These are phyloP conservation scores for Clonostachys solani DNA, from an alignment of 2,329 filamentous ascomycete genomes.

Conservation along the genomic window DNA sequence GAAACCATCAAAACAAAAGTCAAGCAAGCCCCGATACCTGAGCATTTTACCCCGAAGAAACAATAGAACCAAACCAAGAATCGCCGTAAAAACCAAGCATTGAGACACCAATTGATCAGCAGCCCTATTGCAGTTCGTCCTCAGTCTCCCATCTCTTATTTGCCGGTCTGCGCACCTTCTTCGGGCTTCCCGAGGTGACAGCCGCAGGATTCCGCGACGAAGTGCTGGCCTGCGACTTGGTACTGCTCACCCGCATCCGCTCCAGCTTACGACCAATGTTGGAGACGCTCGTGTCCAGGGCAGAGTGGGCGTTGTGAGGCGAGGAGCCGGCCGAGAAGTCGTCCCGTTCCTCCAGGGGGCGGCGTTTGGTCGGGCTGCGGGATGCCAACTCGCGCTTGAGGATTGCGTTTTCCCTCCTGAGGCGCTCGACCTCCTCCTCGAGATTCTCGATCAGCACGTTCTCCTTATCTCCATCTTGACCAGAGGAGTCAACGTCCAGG, in stretches of 20 bases:
- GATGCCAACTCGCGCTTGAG: conserved; percentile 62
- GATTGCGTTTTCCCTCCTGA: conserved; percentile 60
- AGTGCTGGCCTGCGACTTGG: conserved; percentile 6
- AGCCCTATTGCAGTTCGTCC: conserved; percentile 23
- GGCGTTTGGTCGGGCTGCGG: conserved; percentile 59
- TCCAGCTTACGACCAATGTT: conserved; percentile 44
- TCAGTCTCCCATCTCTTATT: conserved; percentile 44
- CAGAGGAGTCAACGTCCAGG: conserved; percentile 36
- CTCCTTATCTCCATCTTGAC: conserved; percentile 56
- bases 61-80: not conserved
- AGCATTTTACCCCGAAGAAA: no score
- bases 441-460: conserved; percentile 60
- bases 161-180: conserved; percentile 47
- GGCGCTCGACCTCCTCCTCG: conserved; percentile 65
- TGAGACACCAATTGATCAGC: conserved; percentile 1
- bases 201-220: conserved; percentile 11
- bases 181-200: conserved; percentile 37
- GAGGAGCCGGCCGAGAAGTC: conserved; percentile 25
- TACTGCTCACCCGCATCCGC: conserved; percentile 40
- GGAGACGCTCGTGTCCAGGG: conserved; percentile 13
- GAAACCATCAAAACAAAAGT: no score
- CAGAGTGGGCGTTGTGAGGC: conserved; percentile 3
- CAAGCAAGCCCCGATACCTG: no score
- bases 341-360: conserved; percentile 49
- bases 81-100: conserved; percentile 1